Conservation (phyloP, 1,284 basidiomycete species). For the Moesziomyces sp. region DNA sequence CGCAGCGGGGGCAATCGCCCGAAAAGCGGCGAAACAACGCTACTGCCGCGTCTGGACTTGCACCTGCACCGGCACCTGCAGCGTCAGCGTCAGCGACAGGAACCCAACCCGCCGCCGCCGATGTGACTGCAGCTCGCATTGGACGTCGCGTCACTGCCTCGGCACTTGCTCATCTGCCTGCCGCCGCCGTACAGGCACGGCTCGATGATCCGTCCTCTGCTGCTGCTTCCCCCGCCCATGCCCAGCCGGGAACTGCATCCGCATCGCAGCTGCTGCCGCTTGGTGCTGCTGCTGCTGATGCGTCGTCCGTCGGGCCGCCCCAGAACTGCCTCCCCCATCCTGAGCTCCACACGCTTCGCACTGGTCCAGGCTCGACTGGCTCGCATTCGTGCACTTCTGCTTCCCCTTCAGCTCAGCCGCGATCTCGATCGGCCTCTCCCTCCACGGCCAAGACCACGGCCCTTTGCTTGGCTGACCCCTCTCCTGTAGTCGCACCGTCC, state of each 20-base stretch:
- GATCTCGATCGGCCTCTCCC: neutral
- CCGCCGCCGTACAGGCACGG: neutral
- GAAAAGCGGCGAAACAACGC: neutral
- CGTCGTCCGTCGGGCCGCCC: too few relatives aligned
- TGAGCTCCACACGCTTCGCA: too few relatives aligned
- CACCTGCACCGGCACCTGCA: conserved; percentile 9
- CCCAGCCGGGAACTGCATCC: neutral
- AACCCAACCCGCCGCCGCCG: too few relatives aligned
- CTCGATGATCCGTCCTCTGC: neutral
- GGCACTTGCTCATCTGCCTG: neutral
- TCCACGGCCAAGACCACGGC: neutral
- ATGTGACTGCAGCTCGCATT: neutral
- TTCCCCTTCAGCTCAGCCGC: neutral
- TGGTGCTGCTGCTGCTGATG: conserved; percentile 4
- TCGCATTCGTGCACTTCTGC: neutral
- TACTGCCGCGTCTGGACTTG: conserved; percentile 3
- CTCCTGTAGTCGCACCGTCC: neutral
- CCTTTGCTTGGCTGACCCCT: neutral
- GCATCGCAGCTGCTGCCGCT: conserved; percentile 1
- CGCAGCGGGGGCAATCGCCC: too few relatives aligned
- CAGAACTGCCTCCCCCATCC: too few relatives aligned
- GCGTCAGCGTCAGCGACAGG: conserved; percentile 14
- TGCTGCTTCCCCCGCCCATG: too few relatives aligned
- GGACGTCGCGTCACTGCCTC: neutral
- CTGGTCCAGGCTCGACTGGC: too few relatives aligned